Evolutionary conservation across 495 filamentous ascomycete species (phyloP), one percentile per base, ranked within the genome.

Genomic region (Podospora pseudocomata): DNA sequence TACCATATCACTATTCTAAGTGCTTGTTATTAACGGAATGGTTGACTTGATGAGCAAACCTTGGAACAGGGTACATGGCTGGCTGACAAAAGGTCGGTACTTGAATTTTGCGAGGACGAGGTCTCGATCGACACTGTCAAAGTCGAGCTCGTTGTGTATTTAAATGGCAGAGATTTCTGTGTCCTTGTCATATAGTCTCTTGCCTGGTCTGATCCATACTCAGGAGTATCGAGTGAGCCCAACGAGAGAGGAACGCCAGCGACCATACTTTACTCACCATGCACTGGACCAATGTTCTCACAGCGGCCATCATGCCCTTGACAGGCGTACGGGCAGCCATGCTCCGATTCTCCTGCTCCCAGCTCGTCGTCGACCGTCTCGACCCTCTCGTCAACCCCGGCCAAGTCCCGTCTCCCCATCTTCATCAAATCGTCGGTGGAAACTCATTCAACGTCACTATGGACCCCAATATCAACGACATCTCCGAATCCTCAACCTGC

Each of bases 321-420:
- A 28, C 15, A 3, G 32, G 30, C 28, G 30, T 20, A 16, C 32
- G n/a, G 15, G 32, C 61, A 28, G 61, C 61, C 30, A 28, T 39
- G 30, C 61, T 63, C 32, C 61, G 61, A 19, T 63, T 63, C 61
- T 63, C 61, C 18, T 63, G 61, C 32, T 63, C 61, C n/a, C 61
- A 63, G 20, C 61, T 63, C 15, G 30, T 63, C 16, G 61, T 63
- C 11, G 61, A 63, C 61, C 61, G 61, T 23, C 28, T 63, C 61
- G 61, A 63, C 32, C 61, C 61, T n/a, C 61, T 63, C 61, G 61
- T 63, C 28, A 63, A 63, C 61, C 61, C 61, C 4, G 61, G 61
- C 28, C 61, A 63, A n/a, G 20, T 23, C 18, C 61, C 61, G 6
- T 39, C 28, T n/a, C 61, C 61, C n/a, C 61, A 63, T 32, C 61